Conservation (phyloP, 148 eudicot species). For the Heliosperma pusillum region DNA sequence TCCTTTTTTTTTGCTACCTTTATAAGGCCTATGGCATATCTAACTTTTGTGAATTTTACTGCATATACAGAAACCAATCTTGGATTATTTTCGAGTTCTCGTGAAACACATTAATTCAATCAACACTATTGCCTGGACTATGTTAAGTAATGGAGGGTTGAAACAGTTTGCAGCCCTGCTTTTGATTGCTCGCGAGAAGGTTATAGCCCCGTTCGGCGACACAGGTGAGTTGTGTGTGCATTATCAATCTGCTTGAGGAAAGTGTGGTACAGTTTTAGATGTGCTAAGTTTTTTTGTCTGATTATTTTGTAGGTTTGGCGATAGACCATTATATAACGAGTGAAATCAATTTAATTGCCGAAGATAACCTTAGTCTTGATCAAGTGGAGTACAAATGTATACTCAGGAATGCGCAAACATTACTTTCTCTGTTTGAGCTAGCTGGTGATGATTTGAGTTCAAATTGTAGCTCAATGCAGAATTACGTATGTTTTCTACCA, state of each 20-base stretch:
- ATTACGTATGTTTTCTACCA: not conserved
- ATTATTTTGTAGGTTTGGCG: not conserved
- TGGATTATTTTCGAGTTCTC: not conserved
- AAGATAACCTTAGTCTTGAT: not conserved
- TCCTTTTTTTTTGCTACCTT: too few relatives aligned
- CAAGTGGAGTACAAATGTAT: not conserved
- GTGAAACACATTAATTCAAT: not conserved
- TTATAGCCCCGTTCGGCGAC: not conserved
- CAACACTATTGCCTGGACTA: not conserved
- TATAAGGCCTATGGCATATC: not conserved
- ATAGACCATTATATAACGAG: not conserved
- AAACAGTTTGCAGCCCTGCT: not conserved
- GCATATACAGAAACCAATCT: not conserved
- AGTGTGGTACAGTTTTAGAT: not conserved
- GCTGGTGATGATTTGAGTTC: not conserved
- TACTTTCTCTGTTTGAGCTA: not conserved
- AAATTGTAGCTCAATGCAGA: not conserved
- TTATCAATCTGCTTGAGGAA: not conserved
- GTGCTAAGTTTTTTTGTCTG: not conserved
- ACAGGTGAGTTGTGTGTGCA: too few relatives aligned
- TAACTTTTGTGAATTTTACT: not conserved
- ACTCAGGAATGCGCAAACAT: not conserved
- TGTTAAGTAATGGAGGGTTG: not conserved
- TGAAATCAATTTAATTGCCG: not conserved
- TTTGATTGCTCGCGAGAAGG: not conserved